A percentile compares a stretch with the other conserved stretches of the same genome.
Conservation (phyloP, 352 stramenopile genomes). For the Salisapilia sapeloensis region DNA sequence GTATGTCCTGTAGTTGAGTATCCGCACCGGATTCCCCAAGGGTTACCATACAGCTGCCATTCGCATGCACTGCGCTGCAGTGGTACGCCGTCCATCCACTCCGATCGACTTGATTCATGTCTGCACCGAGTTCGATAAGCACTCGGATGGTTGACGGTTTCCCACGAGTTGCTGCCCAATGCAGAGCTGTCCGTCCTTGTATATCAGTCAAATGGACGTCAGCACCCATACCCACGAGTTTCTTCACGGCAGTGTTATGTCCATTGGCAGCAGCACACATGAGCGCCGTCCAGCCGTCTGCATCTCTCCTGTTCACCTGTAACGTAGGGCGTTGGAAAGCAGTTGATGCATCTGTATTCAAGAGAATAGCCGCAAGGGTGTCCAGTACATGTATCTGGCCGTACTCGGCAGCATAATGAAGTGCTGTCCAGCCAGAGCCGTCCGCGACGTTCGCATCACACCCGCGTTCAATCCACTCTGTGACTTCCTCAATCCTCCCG, state of each 20-base stretch:
- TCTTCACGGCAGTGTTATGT: slow-evolving; percentile 17
- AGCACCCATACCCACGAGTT: slow-evolving; percentile 18
- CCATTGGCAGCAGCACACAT: slow-evolving; percentile 40
- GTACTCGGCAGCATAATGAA: slow-evolving; percentile 57
- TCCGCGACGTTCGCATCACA: slow-evolving; percentile 48
- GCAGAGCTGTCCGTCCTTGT: slow-evolving; percentile 36
- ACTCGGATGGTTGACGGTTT: slow-evolving; percentile 13
- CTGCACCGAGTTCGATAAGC: slow-evolving; percentile 15
- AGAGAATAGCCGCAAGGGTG: slow-evolving; percentile 6
- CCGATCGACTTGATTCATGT: slow-evolving; percentile 14
- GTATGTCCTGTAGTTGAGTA: slow-evolving; percentile 10
- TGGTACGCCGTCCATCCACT: slow-evolving; percentile 45
- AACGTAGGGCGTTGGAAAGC: slow-evolving; percentile 6
- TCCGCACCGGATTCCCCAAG: slow-evolving; percentile 21
- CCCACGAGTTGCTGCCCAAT: slow-evolving; percentile 37
- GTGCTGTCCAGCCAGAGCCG: slow-evolving; percentile 31
- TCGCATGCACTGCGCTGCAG: slow-evolving; percentile 35
- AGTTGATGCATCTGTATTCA: slow-evolving; percentile 1
- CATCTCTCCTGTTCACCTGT: slow-evolving; percentile 23
- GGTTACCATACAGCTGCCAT: slow-evolving; percentile 7
- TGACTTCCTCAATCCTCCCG: slow-evolving; percentile 18
- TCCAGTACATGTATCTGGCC: slow-evolving; percentile 25
- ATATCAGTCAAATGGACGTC: slow-evolving; percentile 12
- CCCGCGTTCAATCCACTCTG: slow-evolving; percentile 26
- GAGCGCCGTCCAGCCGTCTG: slow-evolving; percentile 29